Base-by-base conservation (phyloP, 768 basidiomycete species). In the Lentinula edodes region DNA sequence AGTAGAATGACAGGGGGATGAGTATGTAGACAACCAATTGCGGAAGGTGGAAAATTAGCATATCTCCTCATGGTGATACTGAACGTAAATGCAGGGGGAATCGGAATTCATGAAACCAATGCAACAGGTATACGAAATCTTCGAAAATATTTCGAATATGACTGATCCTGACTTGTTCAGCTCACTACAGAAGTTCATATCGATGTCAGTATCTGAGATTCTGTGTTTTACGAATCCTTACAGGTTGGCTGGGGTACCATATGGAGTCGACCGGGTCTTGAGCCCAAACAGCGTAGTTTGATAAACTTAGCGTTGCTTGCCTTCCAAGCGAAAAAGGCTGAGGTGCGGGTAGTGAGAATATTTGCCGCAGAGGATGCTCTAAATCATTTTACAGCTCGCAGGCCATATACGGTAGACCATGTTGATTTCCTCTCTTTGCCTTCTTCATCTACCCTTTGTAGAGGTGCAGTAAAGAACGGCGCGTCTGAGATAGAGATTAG, bases 41-140 rank as follows among this genome's bases (percentile, higher is more conserved):
- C 67, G 71, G 61, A 71, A 73, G 68, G 77, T 35, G 8, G 20
- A 32, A 42, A 13, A 3, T 39, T 42, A 18, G 18, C 28, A 5
- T 10, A 7, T 45, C 9, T 36, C 28, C 20, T 13, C 10, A 39
- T 43, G 16, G 18, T n/a, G 50, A 57, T 12, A 18, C 45, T 50
- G 10, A 48, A 46, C 16, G 36, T 28, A 8, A 23, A 16, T 6
- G 23, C 53, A 76, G 71, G 76, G 75, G 7, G 72, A 71, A 5
- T 78, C 78, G 2, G 78, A 78, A 9, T 79, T 80, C 60, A 78
- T 79, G 79, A 74, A 69, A 65, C 77, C 78, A 0, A 79, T 80
- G 76, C 78, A 79, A 66, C 74, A 79, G 69, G 73, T 74, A 38
- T 32, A 4, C 3, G n/a, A 6, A 18, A 48, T 48, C 9, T 10